Evolutionary conservation across 805 yeast genomes (phyloP).

Genomic region (Candida taoyuanica): DNA sequence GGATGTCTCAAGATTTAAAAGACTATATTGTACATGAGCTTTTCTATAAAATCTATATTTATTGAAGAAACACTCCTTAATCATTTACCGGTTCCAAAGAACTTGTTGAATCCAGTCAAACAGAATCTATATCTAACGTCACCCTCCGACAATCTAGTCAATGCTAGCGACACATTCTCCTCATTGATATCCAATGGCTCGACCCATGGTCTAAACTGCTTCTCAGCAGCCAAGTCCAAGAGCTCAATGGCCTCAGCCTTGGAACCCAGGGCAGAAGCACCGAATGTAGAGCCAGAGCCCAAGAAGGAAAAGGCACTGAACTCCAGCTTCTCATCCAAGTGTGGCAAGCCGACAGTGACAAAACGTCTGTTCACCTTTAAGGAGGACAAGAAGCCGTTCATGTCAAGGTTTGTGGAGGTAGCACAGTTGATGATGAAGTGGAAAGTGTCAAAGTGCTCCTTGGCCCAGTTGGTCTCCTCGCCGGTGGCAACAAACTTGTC

Average conservation of each 20-base stretch:
- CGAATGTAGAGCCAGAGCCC: conserved; percentile 44
- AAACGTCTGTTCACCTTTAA: conserved; percentile 57
- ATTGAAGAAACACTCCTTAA: background rate
- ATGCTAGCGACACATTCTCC: conserved; percentile 49
- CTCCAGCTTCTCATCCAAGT: conserved; percentile 33
- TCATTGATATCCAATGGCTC: conserved; percentile 53
- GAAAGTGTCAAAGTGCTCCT: conserved; percentile 30
- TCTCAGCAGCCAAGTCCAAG: conserved; percentile 58
- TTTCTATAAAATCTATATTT: too few species aligned
- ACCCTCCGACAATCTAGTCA: conserved; percentile 48
- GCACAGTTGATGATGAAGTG: conserved; percentile 50
- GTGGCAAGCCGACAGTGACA: conserved; percentile 67
- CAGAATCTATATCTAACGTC: conserved; percentile 64
- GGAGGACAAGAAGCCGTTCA: conserved; percentile 42
- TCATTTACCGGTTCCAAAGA: conserved; percentile 29
- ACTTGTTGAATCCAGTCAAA: conserved; percentile 46
- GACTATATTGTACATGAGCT: conserved; percentile 14
- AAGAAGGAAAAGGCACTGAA: conserved; percentile 51
- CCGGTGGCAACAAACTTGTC: conserved; percentile 49
- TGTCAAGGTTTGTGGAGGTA: conserved; percentile 41
- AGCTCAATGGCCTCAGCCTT: conserved; percentile 62
- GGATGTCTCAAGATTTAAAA: conserved; percentile 19
- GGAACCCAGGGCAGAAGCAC: conserved; percentile 58
- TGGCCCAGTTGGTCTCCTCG: conserved; percentile 41
- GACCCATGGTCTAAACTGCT: conserved; percentile 56